Evolutionary conservation across 208 protist genomes (phyloP).

Genomic region (Leishmania braziliensis): DNA sequence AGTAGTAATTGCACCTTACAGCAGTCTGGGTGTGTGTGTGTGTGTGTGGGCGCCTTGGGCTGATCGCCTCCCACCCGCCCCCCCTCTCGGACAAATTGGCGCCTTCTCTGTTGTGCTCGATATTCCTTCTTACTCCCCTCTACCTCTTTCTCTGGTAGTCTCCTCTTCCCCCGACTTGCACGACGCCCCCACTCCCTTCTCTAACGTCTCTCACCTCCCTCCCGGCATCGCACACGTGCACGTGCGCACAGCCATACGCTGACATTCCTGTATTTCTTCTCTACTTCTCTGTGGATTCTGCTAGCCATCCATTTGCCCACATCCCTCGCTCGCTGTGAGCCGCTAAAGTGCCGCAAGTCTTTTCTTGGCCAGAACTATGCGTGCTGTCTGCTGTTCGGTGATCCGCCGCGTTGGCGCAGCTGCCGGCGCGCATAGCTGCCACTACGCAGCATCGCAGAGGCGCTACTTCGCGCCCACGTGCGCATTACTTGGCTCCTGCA

Average conservation of each 20-base stretch:
- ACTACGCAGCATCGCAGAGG: conserved; percentile 3
- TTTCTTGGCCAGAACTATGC: conserved; percentile 2
- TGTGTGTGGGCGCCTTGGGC: too few species aligned
- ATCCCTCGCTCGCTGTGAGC: not conserved
- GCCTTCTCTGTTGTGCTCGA: not conserved
- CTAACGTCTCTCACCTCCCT: too few species aligned
- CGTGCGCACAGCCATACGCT: not conserved
- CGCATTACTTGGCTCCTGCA: not conserved
- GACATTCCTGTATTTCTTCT: not conserved
- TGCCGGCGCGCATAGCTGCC: not conserved
- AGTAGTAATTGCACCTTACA: not conserved
- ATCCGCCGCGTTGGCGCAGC: conserved; percentile 4
- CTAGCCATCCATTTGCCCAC: not conserved
- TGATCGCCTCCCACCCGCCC: too few species aligned
- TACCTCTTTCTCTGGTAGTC: not conserved
- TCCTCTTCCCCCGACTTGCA: not conserved
- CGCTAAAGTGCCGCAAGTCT: not conserved
- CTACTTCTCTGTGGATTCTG: not conserved
- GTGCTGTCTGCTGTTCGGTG: conserved; percentile 13
- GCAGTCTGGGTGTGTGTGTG: too few species aligned
- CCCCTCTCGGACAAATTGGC: not conserved
- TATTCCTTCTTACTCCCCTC: not conserved
- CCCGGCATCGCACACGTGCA: not conserved
- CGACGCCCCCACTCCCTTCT: not conserved
- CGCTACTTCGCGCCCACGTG: not conserved